phyloP scores from a whole-genome alignment of 176 grass and related monocot genomes.

The Alloteropsis semialata region DNA sequence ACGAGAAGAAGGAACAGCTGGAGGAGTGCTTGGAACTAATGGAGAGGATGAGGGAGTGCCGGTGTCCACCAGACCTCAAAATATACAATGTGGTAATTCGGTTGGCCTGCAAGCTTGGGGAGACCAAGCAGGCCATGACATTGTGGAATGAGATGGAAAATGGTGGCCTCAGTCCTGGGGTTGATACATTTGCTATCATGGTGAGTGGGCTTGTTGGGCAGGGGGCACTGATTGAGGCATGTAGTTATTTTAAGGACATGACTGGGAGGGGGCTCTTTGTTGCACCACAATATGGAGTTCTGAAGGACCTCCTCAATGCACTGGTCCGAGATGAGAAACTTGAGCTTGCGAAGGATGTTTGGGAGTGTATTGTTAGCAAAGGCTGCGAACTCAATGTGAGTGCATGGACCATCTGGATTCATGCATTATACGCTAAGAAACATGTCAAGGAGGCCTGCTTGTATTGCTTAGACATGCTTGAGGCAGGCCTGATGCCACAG shows the following conservation, averaged over 20 bases:
- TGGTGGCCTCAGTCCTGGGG: conserved; percentile 52
- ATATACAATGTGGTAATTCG: conserved; percentile 82
- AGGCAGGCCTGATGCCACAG: conserved; percentile 84
- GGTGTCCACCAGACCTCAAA: conserved; percentile 51
- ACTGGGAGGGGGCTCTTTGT: conserved; percentile 75
- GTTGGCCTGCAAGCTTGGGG: conserved; percentile 74
- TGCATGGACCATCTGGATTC: conserved; percentile 96
- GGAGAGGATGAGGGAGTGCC: conserved; percentile 65
- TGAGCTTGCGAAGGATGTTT: conserved; percentile 87
- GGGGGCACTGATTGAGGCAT: conserved; percentile 60
- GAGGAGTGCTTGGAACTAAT: conserved; percentile 91
- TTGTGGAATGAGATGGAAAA: conserved; percentile 90
- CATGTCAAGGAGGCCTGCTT: conserved; percentile 81
- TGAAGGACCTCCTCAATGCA: conserved; percentile 85
- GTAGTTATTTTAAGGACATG: conserved; percentile 83
- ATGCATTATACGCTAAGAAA: conserved; percentile 68
- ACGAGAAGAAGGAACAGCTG: conserved; percentile 82
- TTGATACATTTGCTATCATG: conserved; percentile 87
- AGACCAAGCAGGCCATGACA: conserved; percentile 57
- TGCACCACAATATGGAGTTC: conserved; percentile 72
- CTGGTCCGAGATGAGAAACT: conserved; percentile 74
- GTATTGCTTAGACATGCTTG: conserved; percentile 95
- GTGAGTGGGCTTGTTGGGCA: conserved; percentile 69
- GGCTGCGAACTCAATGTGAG: conserved; percentile 81
- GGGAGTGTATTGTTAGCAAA: conserved; percentile 71